These are phyloP conservation scores for Penicillium taxi DNA, from an alignment of 495 filamentous ascomycete genomes.

Conservation along the genomic window DNA sequence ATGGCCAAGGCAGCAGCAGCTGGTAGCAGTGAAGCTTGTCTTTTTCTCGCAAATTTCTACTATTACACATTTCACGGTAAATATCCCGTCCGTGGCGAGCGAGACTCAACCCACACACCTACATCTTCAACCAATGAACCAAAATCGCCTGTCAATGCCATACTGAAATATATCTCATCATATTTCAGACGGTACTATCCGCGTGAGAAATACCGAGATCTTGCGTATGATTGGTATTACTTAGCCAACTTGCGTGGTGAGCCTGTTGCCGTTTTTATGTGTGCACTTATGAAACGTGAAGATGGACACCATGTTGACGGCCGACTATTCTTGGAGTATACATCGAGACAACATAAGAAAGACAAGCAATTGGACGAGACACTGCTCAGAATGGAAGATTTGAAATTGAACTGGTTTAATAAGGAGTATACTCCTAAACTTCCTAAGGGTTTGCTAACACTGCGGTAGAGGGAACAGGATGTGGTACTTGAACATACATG, in stretches of 20 bases:
- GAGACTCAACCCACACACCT: neutral
- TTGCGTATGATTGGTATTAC: constrained; percentile 30
- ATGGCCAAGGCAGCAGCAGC: constrained; percentile 28
- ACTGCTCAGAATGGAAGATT: constrained; percentile 1
- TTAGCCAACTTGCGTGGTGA: constrained; percentile 9
- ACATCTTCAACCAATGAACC: neutral
- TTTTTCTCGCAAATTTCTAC: constrained; percentile 34
- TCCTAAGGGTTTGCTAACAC: constrained; percentile 16
- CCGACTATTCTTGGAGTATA: neutral
- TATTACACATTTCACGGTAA: constrained; percentile 22
- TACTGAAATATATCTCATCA: neutral
- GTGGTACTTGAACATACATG: too few species aligned
- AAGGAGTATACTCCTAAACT: constrained; percentile 13
- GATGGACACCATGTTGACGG: constrained; percentile 7
- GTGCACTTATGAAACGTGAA: constrained; percentile 19
- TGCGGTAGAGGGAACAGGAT: constrained; percentile 13
- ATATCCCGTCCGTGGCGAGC: constrained; percentile 19
- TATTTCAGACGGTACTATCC: constrained; percentile 7
- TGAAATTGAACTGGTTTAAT: constrained; percentile 18
- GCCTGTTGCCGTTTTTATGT: constrained; percentile 11
- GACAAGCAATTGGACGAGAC: neutral
- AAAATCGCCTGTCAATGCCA: neutral
- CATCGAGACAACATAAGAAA: too few species aligned
- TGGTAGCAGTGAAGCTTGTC: constrained; percentile 20
- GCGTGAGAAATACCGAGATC: constrained; percentile 15